Base-by-base conservation (phyloP, 129 eudicot genomes). In the Centrapalus pauciflorus region DNA sequence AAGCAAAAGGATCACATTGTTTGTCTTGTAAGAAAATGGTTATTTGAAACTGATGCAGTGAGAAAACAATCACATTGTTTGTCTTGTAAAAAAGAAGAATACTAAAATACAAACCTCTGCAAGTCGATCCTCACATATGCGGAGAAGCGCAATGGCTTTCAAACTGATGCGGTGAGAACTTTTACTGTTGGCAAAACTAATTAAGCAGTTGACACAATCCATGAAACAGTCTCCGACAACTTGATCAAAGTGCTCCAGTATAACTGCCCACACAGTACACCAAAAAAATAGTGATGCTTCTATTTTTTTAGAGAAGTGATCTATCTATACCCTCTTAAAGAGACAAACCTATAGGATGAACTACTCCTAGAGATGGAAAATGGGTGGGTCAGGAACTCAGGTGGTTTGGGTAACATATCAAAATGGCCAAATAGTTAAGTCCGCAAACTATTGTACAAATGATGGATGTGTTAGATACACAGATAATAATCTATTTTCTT, bases 41-140 rank as follows among this genome's bases (percentile, higher is more conserved):
- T 56, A 7, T 7, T 21, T 13, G 27, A 20, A 51, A 4, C 6
- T 52, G 11, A 52, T 6, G 59, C 30, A 52, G 24, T 6, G 43
- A 5, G 43, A 5, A 35, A 35, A 1, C 43, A 35, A 35, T n/a
- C n/a, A n/a, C n/a, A n/a, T n/a, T n/a, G n/a, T n/a, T n/a, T n/a
- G n/a, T n/a, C n/a, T n/a, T n/a, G n/a, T n/a, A n/a, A 48, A 48
- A 48, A 48, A 40, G 54, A 17, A 28, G 38, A 56, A 6, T 28
- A 65, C 20, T 41, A n/a, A 50, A 64, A 56, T 57, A 73, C 75
- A 77, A 76, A 91, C 97, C 97, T 91, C 97, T 27, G 97, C 93
- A 76, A 91, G 97, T 62, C 97, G 97, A 79, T 91, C 97, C 75
- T 91, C 97, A 62, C 97, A 91, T 58, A 91, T 91, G 50, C 97